Percentiles rank a stretch among this genome's conserved stretches.
Evolutionary conservation across 192 early-diverging fungal species (phyloP).

Genomic region (Coemansia sp.): DNA sequence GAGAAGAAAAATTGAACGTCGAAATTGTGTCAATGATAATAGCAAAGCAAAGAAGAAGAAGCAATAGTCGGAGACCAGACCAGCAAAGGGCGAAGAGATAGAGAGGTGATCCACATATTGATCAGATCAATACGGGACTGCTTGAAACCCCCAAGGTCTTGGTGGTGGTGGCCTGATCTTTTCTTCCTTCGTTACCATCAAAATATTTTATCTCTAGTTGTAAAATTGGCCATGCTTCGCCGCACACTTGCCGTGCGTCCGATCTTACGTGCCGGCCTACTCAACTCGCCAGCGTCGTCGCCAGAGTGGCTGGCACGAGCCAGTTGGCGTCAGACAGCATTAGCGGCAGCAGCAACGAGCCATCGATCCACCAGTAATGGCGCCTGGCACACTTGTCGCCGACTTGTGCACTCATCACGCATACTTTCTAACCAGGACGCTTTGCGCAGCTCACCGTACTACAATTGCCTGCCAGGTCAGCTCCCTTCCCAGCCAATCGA

Average conservation of each 20-base stretch:
- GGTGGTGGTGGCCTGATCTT: neutral
- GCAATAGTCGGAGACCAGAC: neutral
- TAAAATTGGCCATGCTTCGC: neutral
- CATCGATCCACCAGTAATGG: neutral
- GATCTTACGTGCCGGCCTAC: neutral
- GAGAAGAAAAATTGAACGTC: conserved; percentile 1
- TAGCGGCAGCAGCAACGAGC: neutral
- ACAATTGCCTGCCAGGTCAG: neutral
- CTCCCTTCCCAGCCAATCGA: conserved; percentile 25
- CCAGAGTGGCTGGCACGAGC: neutral
- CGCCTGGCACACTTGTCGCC: neutral
- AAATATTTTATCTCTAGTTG: neutral
- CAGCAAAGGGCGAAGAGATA: neutral
- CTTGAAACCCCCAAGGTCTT: neutral
- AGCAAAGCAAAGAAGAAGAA: neutral
- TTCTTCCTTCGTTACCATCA: neutral
- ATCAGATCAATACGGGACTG: neutral
- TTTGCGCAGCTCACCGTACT: conserved; percentile 27
- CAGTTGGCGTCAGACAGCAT: neutral
- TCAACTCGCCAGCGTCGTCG: neutral
- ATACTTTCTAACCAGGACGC: neutral
- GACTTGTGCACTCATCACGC: conserved; percentile 2
- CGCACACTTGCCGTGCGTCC: neutral
- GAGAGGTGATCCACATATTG: neutral
- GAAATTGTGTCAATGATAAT: neutral